Evolutionary conservation across 345 rosid genomes (phyloP).

Genomic region (Salix udensis): DNA sequence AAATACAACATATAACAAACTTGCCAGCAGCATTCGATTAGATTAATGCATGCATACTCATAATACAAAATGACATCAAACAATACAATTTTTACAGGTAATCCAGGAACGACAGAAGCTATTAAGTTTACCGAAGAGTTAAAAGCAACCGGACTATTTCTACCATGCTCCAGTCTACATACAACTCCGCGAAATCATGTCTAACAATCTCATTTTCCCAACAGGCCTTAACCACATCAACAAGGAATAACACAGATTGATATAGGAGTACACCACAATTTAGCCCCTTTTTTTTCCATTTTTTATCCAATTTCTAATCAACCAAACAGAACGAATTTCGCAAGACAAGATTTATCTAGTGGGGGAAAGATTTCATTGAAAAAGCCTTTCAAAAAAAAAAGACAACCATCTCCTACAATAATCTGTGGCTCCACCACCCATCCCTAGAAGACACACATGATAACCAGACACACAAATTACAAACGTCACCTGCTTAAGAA

Average conservation of each 20-base stretch:
- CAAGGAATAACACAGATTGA: background rate
- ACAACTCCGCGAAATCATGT: background rate
- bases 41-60: background rate
- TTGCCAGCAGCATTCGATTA: background rate
- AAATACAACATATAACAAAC: background rate
- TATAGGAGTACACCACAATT: background rate
- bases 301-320: slow-evolving; percentile 10
- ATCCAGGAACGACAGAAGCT: too few species aligned
- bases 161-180: background rate
- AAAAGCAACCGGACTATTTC: background rate
- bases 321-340: slow-evolving; percentile 5
- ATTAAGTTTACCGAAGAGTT: background rate
- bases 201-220: background rate
- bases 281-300: background rate
- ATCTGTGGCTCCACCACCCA: background rate
- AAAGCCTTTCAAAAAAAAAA: background rate
- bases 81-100: background rate
- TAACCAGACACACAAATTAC: background rate
- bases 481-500: background rate
- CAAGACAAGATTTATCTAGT: background rate
- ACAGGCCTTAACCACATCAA: background rate
- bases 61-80: background rate
- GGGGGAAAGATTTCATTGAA: background rate
- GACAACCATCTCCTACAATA: background rate
- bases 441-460: background rate